A percentile compares a stretch with the other conserved stretches of the same genome.
These are phyloP conservation scores for Colletotrichum orchidophilum DNA, from an alignment of 2,329 filamentous ascomycete genomes.

Conservation along the genomic window DNA sequence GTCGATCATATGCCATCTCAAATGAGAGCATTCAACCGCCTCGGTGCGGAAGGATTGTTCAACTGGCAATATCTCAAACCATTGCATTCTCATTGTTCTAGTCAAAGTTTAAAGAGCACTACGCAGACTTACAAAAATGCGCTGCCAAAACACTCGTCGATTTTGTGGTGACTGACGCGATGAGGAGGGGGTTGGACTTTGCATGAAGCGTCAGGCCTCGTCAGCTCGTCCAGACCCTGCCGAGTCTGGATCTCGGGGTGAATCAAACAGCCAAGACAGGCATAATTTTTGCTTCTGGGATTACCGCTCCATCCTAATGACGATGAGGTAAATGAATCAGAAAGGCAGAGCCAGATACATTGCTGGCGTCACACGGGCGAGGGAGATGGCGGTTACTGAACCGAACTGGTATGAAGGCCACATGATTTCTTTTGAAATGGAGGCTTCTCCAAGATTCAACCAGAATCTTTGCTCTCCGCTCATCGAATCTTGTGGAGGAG, in stretches of 20 bases:
- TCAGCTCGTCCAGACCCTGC: not conserved
- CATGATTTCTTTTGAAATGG: not conserved
- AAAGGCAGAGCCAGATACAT: not conserved
- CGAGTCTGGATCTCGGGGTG: not conserved
- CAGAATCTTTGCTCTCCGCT: no score
- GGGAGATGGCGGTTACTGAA: not conserved
- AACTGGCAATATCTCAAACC: not conserved
- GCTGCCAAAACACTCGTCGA: not conserved
- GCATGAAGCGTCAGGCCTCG: not conserved
- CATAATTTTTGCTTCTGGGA: not conserved
- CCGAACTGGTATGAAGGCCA: not conserved
- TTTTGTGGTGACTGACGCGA: not conserved
- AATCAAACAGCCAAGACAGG: not conserved
- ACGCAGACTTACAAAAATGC: not conserved
- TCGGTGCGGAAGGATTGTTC: not conserved
- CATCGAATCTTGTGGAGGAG: no score
- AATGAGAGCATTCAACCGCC: not conserved
- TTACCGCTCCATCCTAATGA: no score
- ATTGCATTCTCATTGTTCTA: not conserved
- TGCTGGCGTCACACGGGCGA: not conserved
- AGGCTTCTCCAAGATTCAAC: not conserved
- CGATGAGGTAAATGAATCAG: not conserved
- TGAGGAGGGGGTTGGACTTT: not conserved
- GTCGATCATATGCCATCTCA: not conserved
- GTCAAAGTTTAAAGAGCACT: not conserved